Evolutionary conservation across 345 rosid genomes (phyloP).

Genomic region (Eucalyptus pauciflora): DNA sequence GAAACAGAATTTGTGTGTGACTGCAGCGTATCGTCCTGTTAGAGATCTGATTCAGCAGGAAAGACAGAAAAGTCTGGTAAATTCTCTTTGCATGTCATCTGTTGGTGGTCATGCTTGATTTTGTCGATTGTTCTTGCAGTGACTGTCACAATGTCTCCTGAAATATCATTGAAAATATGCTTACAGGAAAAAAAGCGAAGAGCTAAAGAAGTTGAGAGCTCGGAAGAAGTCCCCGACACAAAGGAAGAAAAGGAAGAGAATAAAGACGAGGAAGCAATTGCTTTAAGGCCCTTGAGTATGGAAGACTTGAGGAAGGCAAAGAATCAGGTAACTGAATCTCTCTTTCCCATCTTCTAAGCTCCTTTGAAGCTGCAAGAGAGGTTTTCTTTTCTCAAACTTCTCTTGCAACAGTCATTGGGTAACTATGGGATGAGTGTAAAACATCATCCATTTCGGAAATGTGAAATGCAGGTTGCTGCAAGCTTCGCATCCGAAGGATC

Average conservation of each 20-base stretch:
- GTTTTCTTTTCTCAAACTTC: background rate
- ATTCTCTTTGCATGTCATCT: background rate
- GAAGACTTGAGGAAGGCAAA: slow-evolving; percentile 92
- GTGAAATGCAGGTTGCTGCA: slow-evolving; percentile 21
- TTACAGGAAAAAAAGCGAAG: slow-evolving; percentile 57
- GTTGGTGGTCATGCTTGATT: background rate
- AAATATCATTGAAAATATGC: background rate
- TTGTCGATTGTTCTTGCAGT: background rate
- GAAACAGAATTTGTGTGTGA: slow-evolving; percentile 79
- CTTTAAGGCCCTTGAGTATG: slow-evolving; percentile 70
- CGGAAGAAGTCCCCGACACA: slow-evolving; percentile 26
- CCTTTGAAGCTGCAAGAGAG: background rate
- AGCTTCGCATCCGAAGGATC: slow-evolving; percentile 28
- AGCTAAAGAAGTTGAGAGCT: slow-evolving; percentile 48
- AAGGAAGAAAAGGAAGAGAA: slow-evolving; percentile 52
- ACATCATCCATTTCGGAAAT: background rate
- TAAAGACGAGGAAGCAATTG: slow-evolving; percentile 33
- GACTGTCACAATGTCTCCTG: background rate
- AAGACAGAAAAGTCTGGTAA: slow-evolving; percentile 64
- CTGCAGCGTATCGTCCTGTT: slow-evolving; percentile 97
- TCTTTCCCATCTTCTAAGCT: background rate
- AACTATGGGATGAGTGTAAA: background rate
- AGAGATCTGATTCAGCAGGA: slow-evolving; percentile 87
- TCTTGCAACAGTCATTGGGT: background rate
- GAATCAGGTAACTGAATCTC: background rate